Conservation (phyloP, 2,329 filamentous ascomycete genomes). For the Penicillium italicum region DNA sequence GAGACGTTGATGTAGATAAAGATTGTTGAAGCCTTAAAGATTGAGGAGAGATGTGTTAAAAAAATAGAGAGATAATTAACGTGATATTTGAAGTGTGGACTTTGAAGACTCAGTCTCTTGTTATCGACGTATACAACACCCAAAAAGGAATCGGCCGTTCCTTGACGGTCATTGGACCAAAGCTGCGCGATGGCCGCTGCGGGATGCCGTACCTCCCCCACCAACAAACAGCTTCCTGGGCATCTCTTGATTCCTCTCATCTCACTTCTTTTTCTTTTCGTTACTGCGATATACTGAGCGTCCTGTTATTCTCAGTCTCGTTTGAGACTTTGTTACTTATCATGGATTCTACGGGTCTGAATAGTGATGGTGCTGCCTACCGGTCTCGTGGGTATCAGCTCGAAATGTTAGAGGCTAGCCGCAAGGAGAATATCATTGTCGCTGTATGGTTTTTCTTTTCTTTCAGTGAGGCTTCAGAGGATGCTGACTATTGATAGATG, state of each 20-base stretch:
- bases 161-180: not conserved
- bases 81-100: not conserved
- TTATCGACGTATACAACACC: not conserved
- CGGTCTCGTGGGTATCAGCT: constrained; percentile 61
- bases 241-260: not conserved
- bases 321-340: not conserved
- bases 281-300: not conserved
- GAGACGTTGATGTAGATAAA: not conserved
- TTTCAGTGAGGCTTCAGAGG: not conserved
- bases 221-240: not conserved
- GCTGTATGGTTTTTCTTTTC: constrained; percentile 48
- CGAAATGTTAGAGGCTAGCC: constrained; percentile 70
- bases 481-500: constrained; percentile 53
- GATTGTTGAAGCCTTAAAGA: too few relatives aligned
- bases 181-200: constrained; percentile 4
- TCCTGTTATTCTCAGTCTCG: not conserved
- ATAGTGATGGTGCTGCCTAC: constrained; percentile 13
- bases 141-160: not conserved
- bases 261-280: not conserved
- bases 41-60: accelerated
- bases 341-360: not conserved
- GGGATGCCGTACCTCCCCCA: not conserved
- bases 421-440: constrained; percentile 67
- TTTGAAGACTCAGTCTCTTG: too few relatives aligned
- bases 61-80: not conserved